Evolutionary conservation across 225 moss, liverwort and hornwort species (phyloP), one percentile per base, ranked within the genome.

Genomic region (Sphagnum contortum): DNA sequence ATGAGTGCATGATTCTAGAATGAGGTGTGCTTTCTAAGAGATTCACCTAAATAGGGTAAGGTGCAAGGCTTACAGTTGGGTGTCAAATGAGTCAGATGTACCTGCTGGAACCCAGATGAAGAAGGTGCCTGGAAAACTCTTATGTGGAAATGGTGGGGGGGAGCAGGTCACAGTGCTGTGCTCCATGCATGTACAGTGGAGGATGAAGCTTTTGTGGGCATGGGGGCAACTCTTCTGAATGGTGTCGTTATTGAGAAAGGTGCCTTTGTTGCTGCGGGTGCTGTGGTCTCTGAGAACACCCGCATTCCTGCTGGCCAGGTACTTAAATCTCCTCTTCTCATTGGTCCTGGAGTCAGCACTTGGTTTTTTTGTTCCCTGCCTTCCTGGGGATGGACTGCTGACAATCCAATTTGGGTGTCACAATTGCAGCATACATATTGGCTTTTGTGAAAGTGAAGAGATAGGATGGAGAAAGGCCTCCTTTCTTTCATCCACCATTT

Each of bases 111-210:
- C 29, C 29, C 29, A 1, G 29, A 29, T 29, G 29, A 29, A 29
- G 29, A 29, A 29, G 29, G 29, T 29, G 29, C 29, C 29, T 29
- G 29, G 29, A 29, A 29, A 29, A 29, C 29, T 29, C 53, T 5
- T 52, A 49, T 48, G 14, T 48, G 7, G 9, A 2, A 47, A 9
- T 12, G 48, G 63, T 64, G 63, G 50, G 47, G 4, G 48, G 48
- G 75, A 50, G 59, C 79, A 91, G 96, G 96, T 60, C 96, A 98
- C 74, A 98, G 84, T 75, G 85, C 92, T 8, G 96, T 98, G 52
- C 83, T 96, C 65, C 96, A 98, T 77, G 92, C 92, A 8, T 98
- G 96, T 73, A 98, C 87, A 47, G 84, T 98, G 48, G 92, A 89
- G 76, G 92, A 98, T 69, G 96, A 86, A 57, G 78, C 91, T 3